Evolutionary conservation across 768 basidiomycete genomes (phyloP).

Genomic region (Leccinum truebloodii): DNA sequence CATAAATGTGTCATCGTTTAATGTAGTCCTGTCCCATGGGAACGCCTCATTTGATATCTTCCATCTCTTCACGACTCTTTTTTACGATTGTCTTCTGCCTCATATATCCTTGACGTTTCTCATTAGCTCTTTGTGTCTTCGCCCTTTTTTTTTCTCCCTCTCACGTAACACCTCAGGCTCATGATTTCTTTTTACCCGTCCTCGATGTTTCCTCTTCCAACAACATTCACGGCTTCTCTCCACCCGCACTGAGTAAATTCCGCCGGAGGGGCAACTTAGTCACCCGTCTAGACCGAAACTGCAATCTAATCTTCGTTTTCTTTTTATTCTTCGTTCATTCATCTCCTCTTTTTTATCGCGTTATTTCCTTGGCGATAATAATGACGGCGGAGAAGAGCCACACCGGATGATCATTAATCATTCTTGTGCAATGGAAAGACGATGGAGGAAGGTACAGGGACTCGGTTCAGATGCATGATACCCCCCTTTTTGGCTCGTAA

Average conservation of each 20-base stretch:
- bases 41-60: slow-evolving; percentile 33
- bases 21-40: slow-evolving; percentile 35
- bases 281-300: slow-evolving; percentile 26
- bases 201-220: slow-evolving; percentile 21
- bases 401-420: slow-evolving; percentile 13
- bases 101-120: slow-evolving; percentile 39
- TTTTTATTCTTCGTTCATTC: neutral
- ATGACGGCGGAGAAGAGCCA: slow-evolving; percentile 6
- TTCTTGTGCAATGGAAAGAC: slow-evolving; percentile 18
- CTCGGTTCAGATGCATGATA: slow-evolving; percentile 20
- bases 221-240: slow-evolving; percentile 19
- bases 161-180: slow-evolving; percentile 25
- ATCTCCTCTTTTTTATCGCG: slow-evolving; percentile 9
- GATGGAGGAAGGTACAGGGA: slow-evolving; percentile 15
- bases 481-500: slow-evolving; percentile 21
- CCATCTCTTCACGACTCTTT: slow-evolving; percentile 37
- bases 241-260: slow-evolving; percentile 30
- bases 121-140: slow-evolving; percentile 23
- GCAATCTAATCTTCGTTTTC: slow-evolving; percentile 25
- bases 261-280: slow-evolving; percentile 24
- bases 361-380: slow-evolving; percentile 8
- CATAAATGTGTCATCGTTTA: slow-evolving; percentile 84
- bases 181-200: slow-evolving; percentile 28
- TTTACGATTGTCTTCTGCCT: slow-evolving; percentile 32
- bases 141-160: slow-evolving; percentile 3